phyloP scores from a whole-genome alignment of 164 flowering plant species.

The Magnolia officinalis region DNA sequence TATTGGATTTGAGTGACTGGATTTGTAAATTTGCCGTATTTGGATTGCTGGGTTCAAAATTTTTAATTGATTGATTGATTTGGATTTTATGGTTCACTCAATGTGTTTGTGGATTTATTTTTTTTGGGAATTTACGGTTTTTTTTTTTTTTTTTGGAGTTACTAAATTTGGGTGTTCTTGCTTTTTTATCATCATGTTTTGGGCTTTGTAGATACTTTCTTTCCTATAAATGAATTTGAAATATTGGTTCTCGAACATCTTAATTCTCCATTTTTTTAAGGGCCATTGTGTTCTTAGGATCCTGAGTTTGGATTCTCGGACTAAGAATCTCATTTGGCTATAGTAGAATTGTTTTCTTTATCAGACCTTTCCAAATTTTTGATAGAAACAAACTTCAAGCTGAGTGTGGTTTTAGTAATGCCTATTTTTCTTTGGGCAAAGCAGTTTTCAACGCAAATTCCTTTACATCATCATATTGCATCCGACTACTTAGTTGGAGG shows the following conservation, averaged over 20 bases:
- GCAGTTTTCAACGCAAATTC: background rate
- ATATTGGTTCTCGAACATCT: background rate
- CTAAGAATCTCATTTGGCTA: background rate
- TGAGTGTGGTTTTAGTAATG: background rate
- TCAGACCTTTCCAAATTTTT: background rate
- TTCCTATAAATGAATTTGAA: background rate
- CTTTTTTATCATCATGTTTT: too few species aligned
- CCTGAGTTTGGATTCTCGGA: background rate
- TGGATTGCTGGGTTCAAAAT: background rate
- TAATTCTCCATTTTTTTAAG: background rate
- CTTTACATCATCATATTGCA: background rate
- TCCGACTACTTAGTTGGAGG: background rate
- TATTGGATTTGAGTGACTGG: background rate
- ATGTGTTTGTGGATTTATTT: background rate
- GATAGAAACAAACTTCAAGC: conserved; percentile 1
- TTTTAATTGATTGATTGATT: background rate
- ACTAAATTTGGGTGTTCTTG: background rate
- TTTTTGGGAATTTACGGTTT: too few species aligned
- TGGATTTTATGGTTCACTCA: background rate
- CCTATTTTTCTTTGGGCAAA: background rate
- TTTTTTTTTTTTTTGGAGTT: background rate
- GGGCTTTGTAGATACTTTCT: background rate
- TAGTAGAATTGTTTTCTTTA: too few species aligned
- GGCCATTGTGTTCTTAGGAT: background rate
- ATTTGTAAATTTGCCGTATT: background rate